Base-by-base conservation (phyloP, 1,139 yeast genomes). In the Groenewaldozyma auringiensis region DNA sequence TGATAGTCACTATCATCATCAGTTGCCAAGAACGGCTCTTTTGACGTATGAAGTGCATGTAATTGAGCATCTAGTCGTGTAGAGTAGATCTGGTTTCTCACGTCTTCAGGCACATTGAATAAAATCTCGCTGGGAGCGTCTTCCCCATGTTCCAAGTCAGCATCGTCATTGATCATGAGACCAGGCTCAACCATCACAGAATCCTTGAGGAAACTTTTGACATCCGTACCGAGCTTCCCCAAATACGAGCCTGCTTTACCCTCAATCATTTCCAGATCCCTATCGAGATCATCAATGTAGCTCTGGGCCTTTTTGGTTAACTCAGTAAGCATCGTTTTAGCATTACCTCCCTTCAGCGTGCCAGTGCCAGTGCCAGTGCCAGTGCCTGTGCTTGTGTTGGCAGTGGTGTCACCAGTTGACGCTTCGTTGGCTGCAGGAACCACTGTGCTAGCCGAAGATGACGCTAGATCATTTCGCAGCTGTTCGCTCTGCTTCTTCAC, bases 191-290 rank as follows among this genome's bases (percentile, higher is more conserved):
- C 69, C 1, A 71, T 56, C 4, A 79, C 75, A 3, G 80, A 73
- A 3, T 69, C 76, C 38, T 78, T 71, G 43, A 83, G 68, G 53
- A 82, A 75, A 3, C 78, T 70, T 33, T 54, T 56, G 27, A 69
- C 47, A 38, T 64, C 67, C n/a, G 57, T 53, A 2, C 88, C 76
- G 48, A 83, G 68, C 57, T 73, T 77, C 38, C 69, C 63, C 13
- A 81, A 76, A 52, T 78, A 79, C 29, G 71, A 70, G 0, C 82
- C 77, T 0, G 92, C 87, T 40, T 70, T 70, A 49, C 73, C 74
- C 58, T 82, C 94, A 8, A 84, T 76, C 46, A 70, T 69, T 54
- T 82, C 94, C 43, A 85, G 68, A 52, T 78, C 83, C 21, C 75
- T 69, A 60, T 84, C 94, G 46, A 84, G 69, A 4, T 72, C 70